A percentile compares a stretch with the other conserved stretches of the same genome.
These are phyloP conservation scores for Scheffersomyces insectosa DNA, from an alignment of 1,139 yeast genomes.

Conservation along the genomic window DNA sequence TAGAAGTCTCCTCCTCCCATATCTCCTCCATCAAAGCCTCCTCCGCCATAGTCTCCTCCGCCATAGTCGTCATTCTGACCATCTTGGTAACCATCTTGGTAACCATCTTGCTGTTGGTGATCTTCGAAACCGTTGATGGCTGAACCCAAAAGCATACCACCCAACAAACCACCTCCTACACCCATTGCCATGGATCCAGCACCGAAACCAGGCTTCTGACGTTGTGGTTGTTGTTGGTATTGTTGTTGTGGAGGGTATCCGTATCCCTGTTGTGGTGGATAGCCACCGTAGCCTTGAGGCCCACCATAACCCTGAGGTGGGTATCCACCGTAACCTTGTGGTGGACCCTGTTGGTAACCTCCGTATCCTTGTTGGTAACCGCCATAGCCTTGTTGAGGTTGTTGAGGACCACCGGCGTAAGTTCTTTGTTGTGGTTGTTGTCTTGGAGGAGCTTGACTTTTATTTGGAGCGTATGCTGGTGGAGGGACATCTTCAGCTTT, in stretches of 20 bases:
- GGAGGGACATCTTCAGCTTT: slow-evolving; percentile 23
- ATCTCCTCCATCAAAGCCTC: slow-evolving; percentile 20
- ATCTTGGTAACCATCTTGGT: slow-evolving; percentile 21
- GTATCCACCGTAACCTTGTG: slow-evolving; percentile 19
- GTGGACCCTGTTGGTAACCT: slow-evolving; percentile 14
- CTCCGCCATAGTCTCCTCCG: slow-evolving; percentile 27
- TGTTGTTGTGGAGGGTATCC: slow-evolving; percentile 21
- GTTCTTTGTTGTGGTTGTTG: slow-evolving; percentile 17
- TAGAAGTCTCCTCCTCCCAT: slow-evolving; percentile 21
- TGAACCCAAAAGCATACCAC: slow-evolving; percentile 57
- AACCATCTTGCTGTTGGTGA: slow-evolving; percentile 23
- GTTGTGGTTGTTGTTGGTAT: slow-evolving; percentile 23
- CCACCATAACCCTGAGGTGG: slow-evolving; percentile 18
- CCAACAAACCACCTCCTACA: slow-evolving; percentile 78
- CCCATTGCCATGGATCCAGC: slow-evolving; percentile 64
- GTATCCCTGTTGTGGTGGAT: slow-evolving; percentile 19
- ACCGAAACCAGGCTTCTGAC: slow-evolving; percentile 27
- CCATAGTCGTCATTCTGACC: slow-evolving; percentile 19
- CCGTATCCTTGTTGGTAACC: slow-evolving; percentile 20
- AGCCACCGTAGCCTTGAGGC: slow-evolving; percentile 16
- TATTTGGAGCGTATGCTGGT: slow-evolving; percentile 23
- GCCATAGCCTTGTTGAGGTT: slow-evolving; percentile 17
- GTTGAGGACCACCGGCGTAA: slow-evolving; percentile 5
- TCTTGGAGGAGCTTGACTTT: slow-evolving; percentile 15
- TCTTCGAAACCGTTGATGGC: slow-evolving; percentile 24